Percentiles rank a stretch among this genome's conserved stretches.
Evolutionary conservation across 352 stramenopile species (phyloP).

Genomic region (Phytopythium montanum): DNA sequence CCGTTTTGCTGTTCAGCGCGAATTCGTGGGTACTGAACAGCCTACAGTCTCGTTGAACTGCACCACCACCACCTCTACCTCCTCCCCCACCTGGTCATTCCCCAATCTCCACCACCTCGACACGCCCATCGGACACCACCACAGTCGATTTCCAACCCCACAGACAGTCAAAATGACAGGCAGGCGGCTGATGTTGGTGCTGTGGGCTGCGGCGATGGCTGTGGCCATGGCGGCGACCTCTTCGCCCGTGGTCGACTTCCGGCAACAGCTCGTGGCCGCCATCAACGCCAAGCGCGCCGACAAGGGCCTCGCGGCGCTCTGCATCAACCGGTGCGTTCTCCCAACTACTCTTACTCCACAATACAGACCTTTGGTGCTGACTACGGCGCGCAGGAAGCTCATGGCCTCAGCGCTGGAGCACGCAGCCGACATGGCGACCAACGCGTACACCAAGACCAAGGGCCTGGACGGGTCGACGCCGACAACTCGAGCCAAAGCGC

Average conservation of each 20-base stretch:
- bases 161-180: background rate
- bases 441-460: conserved; percentile 30
- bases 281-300: conserved; percentile 37
- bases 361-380: too few species aligned
- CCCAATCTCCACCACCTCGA: background rate
- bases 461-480: conserved; percentile 30
- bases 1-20: background rate
- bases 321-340: conserved; percentile 28
- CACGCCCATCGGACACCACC: background rate
- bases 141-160: background rate
- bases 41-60: too few species aligned
- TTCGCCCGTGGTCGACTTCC: conserved; percentile 38
- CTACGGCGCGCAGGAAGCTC: conserved; percentile 12
- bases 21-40: background rate
- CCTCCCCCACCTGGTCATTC: background rate
- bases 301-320: conserved; percentile 28
- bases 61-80: background rate
- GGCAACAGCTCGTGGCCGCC: conserved; percentile 26
- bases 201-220: conserved; percentile 8
- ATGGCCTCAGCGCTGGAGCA: conserved; percentile 32
- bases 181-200: background rate
- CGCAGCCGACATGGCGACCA: conserved; percentile 30
- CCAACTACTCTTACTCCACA: background rate
- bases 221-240: conserved; percentile 12
- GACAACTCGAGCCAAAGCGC: conserved; percentile 18